Evolutionary conservation across 768 basidiomycete species (phyloP), one percentile per base, ranked within the genome.

Genomic region (Psilocybe cyanescens): DNA sequence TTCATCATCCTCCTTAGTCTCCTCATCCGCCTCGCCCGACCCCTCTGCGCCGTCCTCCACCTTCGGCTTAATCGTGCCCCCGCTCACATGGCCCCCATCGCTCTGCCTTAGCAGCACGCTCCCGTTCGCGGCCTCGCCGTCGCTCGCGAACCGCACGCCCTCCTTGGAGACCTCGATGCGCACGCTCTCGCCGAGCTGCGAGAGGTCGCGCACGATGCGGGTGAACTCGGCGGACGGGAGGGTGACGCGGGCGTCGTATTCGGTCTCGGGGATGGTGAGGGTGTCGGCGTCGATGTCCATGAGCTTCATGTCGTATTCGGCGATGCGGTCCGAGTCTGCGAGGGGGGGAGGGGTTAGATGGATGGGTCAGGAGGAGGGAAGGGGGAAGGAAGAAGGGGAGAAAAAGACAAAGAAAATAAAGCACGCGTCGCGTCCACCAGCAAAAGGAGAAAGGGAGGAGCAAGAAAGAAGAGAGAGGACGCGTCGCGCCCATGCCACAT

Each of bases 201-300:
- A 87, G 24, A 99, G 84, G 74, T 99, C 97, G 55, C 93, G 88
- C 52, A 97, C 94, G 72, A 99, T 98, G 55, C 96, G 88, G 28
- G 88, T 77, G 71, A 99, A 99, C 74, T 99, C 97, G 37, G 80
- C 61, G 0, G 95, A 86, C 6, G 92, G 85, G 86, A 24, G 24
- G 24, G 24, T 24, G 24, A 24, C 24, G 24, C 24, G 24, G 24
- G 24, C 24, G 24, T 24, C 24, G 24, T 24, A 24, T 24, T 24
- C 24, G 2, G 97, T 99, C 65, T 98, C 96, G 14, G 97, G 97
- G 70, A 99, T 99, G 51, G 91, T 90, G 55, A 99, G 90, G 48
- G 87, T 89, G 76, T 99, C 97, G 24, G 93, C 81, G 74, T 99
- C 97, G 71, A 99, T 99, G 70, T 99, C 97, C 97, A 99, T 98